These are phyloP conservation scores for Sphagnum fallax DNA, from an alignment of 228 moss, liverwort and hornwort species.

Conservation along the genomic window DNA sequence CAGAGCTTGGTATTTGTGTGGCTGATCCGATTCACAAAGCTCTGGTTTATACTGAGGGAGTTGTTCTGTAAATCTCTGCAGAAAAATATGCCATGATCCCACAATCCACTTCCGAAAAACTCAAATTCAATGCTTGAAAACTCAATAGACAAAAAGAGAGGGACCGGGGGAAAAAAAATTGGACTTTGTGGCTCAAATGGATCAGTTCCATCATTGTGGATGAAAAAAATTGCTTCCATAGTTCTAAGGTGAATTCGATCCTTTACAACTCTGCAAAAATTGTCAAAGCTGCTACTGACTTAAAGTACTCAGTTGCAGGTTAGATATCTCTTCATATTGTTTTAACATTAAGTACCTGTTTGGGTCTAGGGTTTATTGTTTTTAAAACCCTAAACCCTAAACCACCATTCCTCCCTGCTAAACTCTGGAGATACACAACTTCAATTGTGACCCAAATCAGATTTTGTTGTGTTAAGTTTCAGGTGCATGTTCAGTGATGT, in stretches of 20 bases:
- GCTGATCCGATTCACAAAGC: not conserved
- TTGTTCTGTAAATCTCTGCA: conserved; percentile 7
- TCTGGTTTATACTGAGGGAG: not conserved
- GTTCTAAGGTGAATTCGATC: not conserved
- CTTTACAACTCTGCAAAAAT: not conserved
- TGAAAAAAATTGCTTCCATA: not conserved
- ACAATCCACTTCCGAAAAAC: not conserved
- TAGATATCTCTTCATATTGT: too few species aligned
- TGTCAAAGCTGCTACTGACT: too few species aligned
- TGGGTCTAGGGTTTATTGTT: too few species aligned
- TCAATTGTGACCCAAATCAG: not conserved
- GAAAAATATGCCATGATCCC: not conserved
- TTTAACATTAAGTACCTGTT: too few species aligned
- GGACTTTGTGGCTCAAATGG: not conserved
- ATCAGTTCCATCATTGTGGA: too few species aligned
- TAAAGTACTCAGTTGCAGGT: too few species aligned
- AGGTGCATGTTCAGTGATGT: too few species aligned
- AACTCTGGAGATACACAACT: too few species aligned
- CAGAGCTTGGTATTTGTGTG: conserved; percentile 2
- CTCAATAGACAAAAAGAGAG: not conserved
- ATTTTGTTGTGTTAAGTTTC: not conserved
- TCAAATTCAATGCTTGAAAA: not conserved
- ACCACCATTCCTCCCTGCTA: too few species aligned
- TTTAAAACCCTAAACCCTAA: too few species aligned
- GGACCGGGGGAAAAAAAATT: not conserved